Evolutionary conservation across 768 basidiomycete genomes (phyloP), one percentile per base, ranked within the genome.

Genomic region (Hygrophorus pudorinus): DNA sequence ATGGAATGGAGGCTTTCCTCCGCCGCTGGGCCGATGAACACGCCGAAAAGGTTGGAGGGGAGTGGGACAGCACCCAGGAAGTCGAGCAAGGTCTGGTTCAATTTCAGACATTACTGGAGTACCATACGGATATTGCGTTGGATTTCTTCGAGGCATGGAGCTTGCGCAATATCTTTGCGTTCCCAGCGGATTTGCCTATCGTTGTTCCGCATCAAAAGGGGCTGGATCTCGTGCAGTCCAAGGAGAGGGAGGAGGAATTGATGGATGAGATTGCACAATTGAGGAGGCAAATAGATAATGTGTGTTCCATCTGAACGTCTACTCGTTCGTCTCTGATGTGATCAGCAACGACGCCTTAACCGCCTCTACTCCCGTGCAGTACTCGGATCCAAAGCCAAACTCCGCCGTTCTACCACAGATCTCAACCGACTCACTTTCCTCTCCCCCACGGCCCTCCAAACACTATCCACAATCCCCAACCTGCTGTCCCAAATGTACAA

Each of bases 81-180:
- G 71, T 85, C 16, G 80, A 83, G 51, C 78, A 88, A 63, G 90
- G 89, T 2, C 63, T 91, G 1, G 82, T 88, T 40, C 74, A 85
- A 17, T 88, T 94, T 50, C 87, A 93, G 59, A 92, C 91, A 0
- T 71, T 93, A 35, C 71, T 96, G 11, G 87, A 92, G 56, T 79
- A 79, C 44, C 90, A 92, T 52, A 81, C 86, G 35, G 91, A 96
- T 56, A 73, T 88, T 36, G 91, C 90, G 0, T 88, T 93, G 48
- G 91, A 96, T 59, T 85, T 83, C 56, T 87, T 96, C 53, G 90
- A 91, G 62, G 81, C 80, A 0, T 94, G 91, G 90, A 81, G 79
- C 9, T 60, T 91, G 55, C 69, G 89, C 33, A 96, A 94, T 61
- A 84, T 91, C 45, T 94, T 94, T 54, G 75, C 79, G 41, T 72